Evolutionary conservation across 1,284 basidiomycete genomes (phyloP).

Genomic region (Cryptococcus floricola): DNA sequence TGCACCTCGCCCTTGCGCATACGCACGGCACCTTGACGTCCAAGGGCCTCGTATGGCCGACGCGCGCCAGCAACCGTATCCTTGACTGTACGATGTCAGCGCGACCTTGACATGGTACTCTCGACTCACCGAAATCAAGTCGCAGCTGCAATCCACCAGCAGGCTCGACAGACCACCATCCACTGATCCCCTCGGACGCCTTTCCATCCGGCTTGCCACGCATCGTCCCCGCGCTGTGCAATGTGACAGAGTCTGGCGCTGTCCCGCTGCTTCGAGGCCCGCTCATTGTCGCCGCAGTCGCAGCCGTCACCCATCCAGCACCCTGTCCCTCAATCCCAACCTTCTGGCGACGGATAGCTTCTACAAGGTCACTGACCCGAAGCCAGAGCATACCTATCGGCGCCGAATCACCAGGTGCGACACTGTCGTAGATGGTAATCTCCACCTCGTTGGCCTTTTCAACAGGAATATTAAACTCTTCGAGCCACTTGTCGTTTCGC

Average conservation of each 20-base stretch:
- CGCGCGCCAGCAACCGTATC: slow-evolving; percentile 82
- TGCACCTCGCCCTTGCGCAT: slow-evolving; percentile 98
- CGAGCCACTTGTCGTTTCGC: slow-evolving; percentile 94
- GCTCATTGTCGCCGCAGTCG: slow-evolving; percentile 49
- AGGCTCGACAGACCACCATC: slow-evolving; percentile 97
- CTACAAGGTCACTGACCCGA: slow-evolving; percentile 88
- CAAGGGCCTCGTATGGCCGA: slow-evolving; percentile 89
- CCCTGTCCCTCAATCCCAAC: slow-evolving; percentile 71
- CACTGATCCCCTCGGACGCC: slow-evolving; percentile 75
- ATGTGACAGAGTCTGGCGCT: slow-evolving; percentile 33
- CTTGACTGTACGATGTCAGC: slow-evolving; percentile 62
- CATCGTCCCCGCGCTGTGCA: slow-evolving; percentile 31
- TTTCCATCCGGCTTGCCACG: slow-evolving; percentile 20
- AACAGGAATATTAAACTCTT: slow-evolving; percentile 92
- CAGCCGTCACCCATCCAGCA: slow-evolving; percentile 83
- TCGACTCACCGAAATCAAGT: slow-evolving; percentile 77
- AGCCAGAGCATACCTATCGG: slow-evolving; percentile 97
- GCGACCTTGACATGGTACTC: background rate
- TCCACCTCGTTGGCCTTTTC: slow-evolving; percentile 99
- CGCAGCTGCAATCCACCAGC: slow-evolving; percentile 86
- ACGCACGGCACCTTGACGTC: slow-evolving; percentile 94
- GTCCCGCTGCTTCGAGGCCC: slow-evolving; percentile 32
- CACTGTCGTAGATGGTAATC: slow-evolving; percentile 91
- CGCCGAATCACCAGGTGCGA: slow-evolving; percentile 69
- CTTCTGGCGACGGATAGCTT: slow-evolving; percentile 89